These are phyloP conservation scores for Cystobasidium tubakii DNA, from an alignment of 768 basidiomycete species.

Conservation along the genomic window DNA sequence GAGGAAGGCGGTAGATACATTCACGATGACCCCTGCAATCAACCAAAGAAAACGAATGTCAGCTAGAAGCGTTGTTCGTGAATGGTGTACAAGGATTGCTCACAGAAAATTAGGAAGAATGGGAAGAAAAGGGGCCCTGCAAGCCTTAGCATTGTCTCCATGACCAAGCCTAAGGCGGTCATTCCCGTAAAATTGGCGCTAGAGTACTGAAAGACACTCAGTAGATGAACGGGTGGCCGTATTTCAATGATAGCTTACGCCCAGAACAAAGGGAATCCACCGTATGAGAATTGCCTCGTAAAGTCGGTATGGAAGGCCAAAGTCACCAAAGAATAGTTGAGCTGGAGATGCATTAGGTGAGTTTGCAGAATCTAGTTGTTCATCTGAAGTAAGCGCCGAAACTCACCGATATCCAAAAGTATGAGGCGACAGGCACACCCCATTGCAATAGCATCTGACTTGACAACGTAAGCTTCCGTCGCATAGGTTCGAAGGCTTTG, in stretches of 20 bases:
- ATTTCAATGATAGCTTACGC: conserved; percentile 36
- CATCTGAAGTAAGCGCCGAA: not conserved
- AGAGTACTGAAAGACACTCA: not conserved
- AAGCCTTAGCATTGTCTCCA: conserved; percentile 47
- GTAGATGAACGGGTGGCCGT: not conserved
- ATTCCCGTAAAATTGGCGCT: conserved; percentile 46
- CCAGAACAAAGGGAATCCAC: conserved; percentile 50
- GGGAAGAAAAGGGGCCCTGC: conserved; percentile 48
- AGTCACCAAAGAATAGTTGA: conserved; percentile 48
- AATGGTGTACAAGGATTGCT: conserved; percentile 22
- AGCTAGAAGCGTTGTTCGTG: too few species aligned
- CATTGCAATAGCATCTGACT: conserved; percentile 45
- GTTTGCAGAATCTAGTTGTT: not conserved
- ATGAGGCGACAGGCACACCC: conserved; percentile 43
- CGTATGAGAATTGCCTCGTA: conserved; percentile 44
- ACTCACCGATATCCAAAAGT: conserved; percentile 46
- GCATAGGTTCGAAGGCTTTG: conserved; percentile 43
- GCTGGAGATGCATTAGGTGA: conserved; percentile 31
- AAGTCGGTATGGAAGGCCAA: conserved; percentile 48
- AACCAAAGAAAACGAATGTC: too few species aligned
- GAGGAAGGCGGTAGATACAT: conserved; percentile 48
- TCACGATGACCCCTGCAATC: conserved; percentile 43
- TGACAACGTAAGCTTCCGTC: conserved; percentile 42
- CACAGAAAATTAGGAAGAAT: conserved; percentile 49
- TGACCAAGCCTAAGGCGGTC: conserved; percentile 46